These are phyloP conservation scores for Diutina sp. DNA, from an alignment of 1,139 yeast genomes.

Conservation along the genomic window DNA sequence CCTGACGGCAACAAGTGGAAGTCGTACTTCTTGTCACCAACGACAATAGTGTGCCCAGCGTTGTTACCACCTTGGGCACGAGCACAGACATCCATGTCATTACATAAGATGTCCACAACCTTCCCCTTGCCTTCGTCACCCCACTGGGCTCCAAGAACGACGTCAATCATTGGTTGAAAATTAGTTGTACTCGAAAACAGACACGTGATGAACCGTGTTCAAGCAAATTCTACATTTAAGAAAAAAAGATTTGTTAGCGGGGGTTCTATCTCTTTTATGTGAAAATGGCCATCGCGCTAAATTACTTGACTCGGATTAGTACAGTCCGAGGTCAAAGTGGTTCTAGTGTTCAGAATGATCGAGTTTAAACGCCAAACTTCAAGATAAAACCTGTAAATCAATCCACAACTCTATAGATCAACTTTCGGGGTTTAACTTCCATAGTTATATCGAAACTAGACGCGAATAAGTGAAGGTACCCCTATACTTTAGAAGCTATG, in stretches of 20 bases:
- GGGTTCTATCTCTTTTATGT: neutral
- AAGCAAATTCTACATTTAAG: neutral
- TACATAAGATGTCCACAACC: constrained; percentile 87
- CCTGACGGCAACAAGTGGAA: constrained; percentile 99
- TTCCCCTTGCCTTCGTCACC: constrained; percentile 99
- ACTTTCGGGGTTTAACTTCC: no score
- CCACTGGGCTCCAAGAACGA: constrained; percentile 97
- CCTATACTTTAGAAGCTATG: neutral
- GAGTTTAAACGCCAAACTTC: no score
- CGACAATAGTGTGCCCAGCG: constrained; percentile 98
- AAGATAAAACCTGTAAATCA: no score
- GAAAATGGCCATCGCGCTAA: neutral
- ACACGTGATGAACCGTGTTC: neutral
- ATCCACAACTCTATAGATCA: no score
- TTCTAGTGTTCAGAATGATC: no score
- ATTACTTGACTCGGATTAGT: neutral
- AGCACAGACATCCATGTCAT: constrained; percentile 90
- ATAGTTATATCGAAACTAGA: no score
- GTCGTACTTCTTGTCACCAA: constrained; percentile 76
- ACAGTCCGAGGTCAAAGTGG: neutral
- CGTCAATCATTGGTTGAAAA: constrained; percentile 52
- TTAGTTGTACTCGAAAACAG: neutral
- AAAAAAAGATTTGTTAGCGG: neutral
- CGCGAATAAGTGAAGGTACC: neutral
- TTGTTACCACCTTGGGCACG: constrained; percentile 99